Base-by-base conservation (phyloP, 2,329 filamentous ascomycete species). In the Colletotrichum sp. region DNA sequence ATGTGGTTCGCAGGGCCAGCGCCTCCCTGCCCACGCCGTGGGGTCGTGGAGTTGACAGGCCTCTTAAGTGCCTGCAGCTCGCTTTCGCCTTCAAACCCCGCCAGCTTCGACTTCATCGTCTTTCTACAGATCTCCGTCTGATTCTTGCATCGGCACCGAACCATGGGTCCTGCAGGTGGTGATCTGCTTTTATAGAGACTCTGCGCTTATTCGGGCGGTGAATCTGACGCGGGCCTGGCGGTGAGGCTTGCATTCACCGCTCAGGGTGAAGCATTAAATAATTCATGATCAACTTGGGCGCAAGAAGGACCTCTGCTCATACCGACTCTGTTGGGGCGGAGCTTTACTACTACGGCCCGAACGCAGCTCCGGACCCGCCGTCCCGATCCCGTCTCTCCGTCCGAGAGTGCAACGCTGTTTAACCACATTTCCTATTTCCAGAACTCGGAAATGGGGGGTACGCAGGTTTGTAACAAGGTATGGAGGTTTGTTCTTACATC, bases 41-140 rank as follows among this genome's bases (percentile, higher is more conserved):
- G 72, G 39, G 68, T 34, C 52, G 49, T 30, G 72, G 60, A 59
- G 52, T 32, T 24, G 36, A 55, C 72, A 72, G 72, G 55, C 69
- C 57, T 44, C n/a, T 36, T 66, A 75, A 75, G 69, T 72, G 62
- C 36, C 39, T 75, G 72, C 72, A 75, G 72, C 69, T 68, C 62
- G 69, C 72, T 75, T 66, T 75, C 52, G 62, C 55, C 26, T 24
- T 62, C 62, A n/a, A 52, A 52, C 44, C 28, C 36, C 36, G 44
- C 62, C 57, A 32, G 59, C 57, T 39, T 34, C 12, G n/a, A 57
- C 12, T 57, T 26, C n/a, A 24, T 34, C 65, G 16, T n/a, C 36
- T 30, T n/a, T 60, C 65, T 62, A 34, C 55, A 62, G 36, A 62
- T 52, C 21, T 21, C 28, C 28, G 63, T 68, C 26, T 32, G 63